phyloP scores from a whole-genome alignment of 2,329 filamentous ascomycete species.

The Fusarium torreyae region DNA sequence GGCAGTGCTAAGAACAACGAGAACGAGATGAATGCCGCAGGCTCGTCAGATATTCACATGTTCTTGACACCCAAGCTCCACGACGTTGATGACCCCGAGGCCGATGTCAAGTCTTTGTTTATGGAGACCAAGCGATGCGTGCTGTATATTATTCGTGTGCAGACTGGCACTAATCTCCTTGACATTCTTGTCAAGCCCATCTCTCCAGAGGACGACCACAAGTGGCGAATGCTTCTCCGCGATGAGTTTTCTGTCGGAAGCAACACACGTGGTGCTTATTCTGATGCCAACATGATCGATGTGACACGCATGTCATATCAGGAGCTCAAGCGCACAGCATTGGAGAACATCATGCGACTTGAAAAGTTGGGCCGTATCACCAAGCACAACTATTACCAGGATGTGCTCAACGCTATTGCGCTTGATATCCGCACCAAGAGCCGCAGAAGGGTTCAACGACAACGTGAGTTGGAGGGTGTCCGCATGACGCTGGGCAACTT shows the following conservation, averaged over 20 bases:
- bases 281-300: constrained; percentile 89
- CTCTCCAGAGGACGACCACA: constrained; percentile 86
- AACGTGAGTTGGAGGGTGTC: constrained; percentile 90
- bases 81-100: constrained; percentile 92
- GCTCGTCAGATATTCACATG: constrained; percentile 90
- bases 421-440: constrained; percentile 98
- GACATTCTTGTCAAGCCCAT: constrained; percentile 96
- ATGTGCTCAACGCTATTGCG: constrained; percentile 97
- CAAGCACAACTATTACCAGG: constrained; percentile 94
- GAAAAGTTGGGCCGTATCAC: constrained; percentile 91
- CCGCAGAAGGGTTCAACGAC: constrained; percentile 88
- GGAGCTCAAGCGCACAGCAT: constrained; percentile 90
- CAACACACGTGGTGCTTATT: constrained; percentile 86
- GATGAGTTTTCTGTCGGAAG: constrained; percentile 82
- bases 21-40: constrained; percentile 89
- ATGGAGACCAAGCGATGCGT: constrained; percentile 99
- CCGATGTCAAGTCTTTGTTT: constrained; percentile 90
- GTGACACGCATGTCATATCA: constrained; percentile 91
- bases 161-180: constrained; percentile 91
- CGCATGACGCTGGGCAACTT: constrained; percentile 81
- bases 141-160: constrained; percentile 96
- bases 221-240: constrained; percentile 84
- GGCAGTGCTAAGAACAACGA: constrained; percentile 98
- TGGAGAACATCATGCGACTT: constrained; percentile 93
- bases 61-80: constrained; percentile 92